A percentile compares a stretch with the other conserved stretches of the same genome.
These are phyloP conservation scores for Crithidia brevicula DNA, from an alignment of 208 protist genomes.

Conservation along the genomic window DNA sequence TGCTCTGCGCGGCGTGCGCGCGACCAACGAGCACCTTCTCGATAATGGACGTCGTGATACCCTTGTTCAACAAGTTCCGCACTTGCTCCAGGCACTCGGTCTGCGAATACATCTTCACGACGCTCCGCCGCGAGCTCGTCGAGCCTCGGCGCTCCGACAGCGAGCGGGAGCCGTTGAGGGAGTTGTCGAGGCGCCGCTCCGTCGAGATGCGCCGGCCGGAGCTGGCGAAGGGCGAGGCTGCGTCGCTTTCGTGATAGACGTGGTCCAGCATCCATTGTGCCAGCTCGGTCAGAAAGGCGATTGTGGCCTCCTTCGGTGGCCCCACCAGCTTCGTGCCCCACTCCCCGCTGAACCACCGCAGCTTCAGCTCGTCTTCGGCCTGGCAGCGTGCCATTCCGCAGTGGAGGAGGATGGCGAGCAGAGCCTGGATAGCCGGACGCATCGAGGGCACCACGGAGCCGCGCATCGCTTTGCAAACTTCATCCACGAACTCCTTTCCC, in stretches of 20 bases:
- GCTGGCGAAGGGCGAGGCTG: conserved; percentile 21
- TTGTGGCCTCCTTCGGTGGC: conserved; percentile 51
- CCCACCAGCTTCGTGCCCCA: conserved; percentile 87
- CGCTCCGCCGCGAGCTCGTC: conserved; percentile 65
- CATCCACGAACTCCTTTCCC: conserved; percentile 69
- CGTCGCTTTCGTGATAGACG: conserved; percentile 45
- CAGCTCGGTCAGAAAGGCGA: conserved; percentile 58
- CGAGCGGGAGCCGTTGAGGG: conserved; percentile 53
- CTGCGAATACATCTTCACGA: conserved; percentile 49
- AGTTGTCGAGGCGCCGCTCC: conserved; percentile 45
- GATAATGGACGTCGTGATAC: conserved; percentile 50
- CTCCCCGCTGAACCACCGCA: conserved; percentile 88
- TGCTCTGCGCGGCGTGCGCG: conserved; percentile 60
- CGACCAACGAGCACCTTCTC: conserved; percentile 67
- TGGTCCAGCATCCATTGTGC: conserved; percentile 73
- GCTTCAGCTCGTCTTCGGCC: conserved; percentile 83
- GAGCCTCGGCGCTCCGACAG: conserved; percentile 65
- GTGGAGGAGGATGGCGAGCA: conserved; percentile 85
- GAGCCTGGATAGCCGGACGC: conserved; percentile 79
- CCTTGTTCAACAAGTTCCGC: conserved; percentile 61
- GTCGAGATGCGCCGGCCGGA: conserved; percentile 34
- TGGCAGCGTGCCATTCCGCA: conserved; percentile 63
- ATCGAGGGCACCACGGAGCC: conserved; percentile 75
- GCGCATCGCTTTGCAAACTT: conserved; percentile 71
- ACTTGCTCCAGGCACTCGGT: conserved; percentile 82